A percentile compares a stretch with the other conserved stretches of the same genome.
phyloP scores from a whole-genome alignment of 805 yeast species.

The Yamadazyma sp. region DNA sequence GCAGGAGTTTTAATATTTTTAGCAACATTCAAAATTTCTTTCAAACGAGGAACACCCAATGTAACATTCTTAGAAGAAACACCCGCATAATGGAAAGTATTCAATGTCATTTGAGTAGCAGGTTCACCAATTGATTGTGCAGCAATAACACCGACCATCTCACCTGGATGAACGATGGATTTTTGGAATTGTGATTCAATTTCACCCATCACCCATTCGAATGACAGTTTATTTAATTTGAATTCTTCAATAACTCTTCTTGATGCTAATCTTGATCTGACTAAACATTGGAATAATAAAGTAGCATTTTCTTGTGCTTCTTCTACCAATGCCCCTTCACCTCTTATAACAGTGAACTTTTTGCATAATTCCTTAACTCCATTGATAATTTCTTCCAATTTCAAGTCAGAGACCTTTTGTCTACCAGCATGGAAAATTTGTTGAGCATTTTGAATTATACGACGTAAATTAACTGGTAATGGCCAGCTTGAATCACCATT shows the following conservation, averaged over 20 bases:
- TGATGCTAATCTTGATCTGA: conserved; percentile 87
- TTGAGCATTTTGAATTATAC: conserved; percentile 95
- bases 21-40: conserved; percentile 97
- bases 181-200: conserved; percentile 90
- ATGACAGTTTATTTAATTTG: conserved; percentile 77
- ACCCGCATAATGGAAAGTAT: conserved; percentile 98
- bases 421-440: conserved; percentile 94
- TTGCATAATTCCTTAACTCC: conserved; percentile 69
- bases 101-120: conserved; percentile 96
- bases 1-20: conserved; percentile 99
- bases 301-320: conserved; percentile 96
- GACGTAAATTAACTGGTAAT: conserved; percentile 92
- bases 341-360: conserved; percentile 76
- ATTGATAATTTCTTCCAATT: conserved; percentile 72
- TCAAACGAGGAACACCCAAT: conserved; percentile 95
- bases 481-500: conserved; percentile 98
- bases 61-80: conserved; percentile 95
- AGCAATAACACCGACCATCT: conserved; percentile 97
- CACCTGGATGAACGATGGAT: conserved; percentile 93
- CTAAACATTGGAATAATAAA: conserved; percentile 80
- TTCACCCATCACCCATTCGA: conserved; percentile 95
- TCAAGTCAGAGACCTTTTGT: conserved; percentile 84
- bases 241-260: conserved; percentile 92
- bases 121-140: conserved; percentile 99
- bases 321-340: conserved; percentile 63